Conservation (phyloP, 192 early-diverging fungal genomes). For the Funneliformis geosporum region DNA sequence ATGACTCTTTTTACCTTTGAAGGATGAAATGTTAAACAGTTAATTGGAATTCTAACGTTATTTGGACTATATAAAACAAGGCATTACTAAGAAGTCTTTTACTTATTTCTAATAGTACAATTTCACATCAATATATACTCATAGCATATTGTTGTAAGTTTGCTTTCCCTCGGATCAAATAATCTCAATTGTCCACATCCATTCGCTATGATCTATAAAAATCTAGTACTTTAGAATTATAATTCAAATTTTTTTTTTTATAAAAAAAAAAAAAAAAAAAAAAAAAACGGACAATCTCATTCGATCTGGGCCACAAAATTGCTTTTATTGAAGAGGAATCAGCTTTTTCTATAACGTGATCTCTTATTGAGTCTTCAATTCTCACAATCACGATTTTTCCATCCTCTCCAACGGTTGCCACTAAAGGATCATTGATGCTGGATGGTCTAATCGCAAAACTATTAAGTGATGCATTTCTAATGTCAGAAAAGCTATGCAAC, state of each 20-base stretch:
- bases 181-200: conserved; percentile 30
- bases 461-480: conserved; percentile 1
- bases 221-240: background rate
- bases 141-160: conserved; percentile 4
- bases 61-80: background rate
- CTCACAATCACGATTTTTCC: conserved; percentile 30
- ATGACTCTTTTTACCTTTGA: conserved; percentile 2
- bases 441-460: conserved; percentile 29
- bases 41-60: background rate
- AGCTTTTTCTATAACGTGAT: background rate
- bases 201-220: conserved; percentile 21
- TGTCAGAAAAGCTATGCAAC: conserved; percentile 11
- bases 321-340: conserved; percentile 23
- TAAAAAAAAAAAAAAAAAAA: background rate
- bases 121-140: conserved; percentile 17
- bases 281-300: conserved; percentile 34
- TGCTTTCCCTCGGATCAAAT: conserved; percentile 27
- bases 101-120: background rate
- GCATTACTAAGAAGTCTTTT: background rate
- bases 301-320: conserved; percentile 28
- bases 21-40: conserved; percentile 30
- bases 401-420: conserved; percentile 34
- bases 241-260: background rate
- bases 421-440: conserved; percentile 16
- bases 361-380: background rate